Evolutionary conservation across 192 early-diverging fungal genomes (phyloP), one percentile per base, ranked within the genome.

Genomic region (Thamnidium elegans): DNA sequence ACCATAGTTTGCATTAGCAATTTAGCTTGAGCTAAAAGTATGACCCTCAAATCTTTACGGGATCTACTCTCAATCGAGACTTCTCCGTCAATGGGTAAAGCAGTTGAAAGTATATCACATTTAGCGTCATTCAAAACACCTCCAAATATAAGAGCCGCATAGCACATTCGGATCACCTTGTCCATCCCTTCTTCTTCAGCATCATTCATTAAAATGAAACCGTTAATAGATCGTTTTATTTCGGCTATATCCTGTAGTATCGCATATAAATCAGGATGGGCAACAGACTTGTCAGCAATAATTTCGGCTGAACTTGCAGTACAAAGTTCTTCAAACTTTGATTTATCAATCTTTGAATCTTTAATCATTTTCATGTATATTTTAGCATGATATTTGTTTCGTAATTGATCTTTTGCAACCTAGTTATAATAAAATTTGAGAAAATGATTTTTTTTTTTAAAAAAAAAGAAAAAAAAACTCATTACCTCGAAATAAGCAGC

Each of bases 401-500:
- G 32, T 15, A 59, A 39, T 23, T 59, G 58, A 14, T 43, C 36
- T 43, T 59, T 36, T 5, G 36, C 39, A 21, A 59, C 39, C 58
- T 59, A 43, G 26, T 26, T 26, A 3, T 3, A 26, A 26, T 26
- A 3, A 7, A 23, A 20, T 39, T 44, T 4, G 11, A 20, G 2
- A 58, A 43, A 23, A 43, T 39, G 17, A 3, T 55, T 17, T 7
- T 55, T 55, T 55, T 36, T 53, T 11, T 53, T 11, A 23, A 11
- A 23, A 53, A 23, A 53, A 30, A 36, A 17, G 4, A 20, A 23
- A 53, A 23, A 53, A 30, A 36, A 17, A 7, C 10, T 52, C 11
- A n/a, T 65, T 58, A 86, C 82, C 34, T 73, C 48, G 0, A 84
- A 58, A 53, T 75, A 82, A 3, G 76, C 77, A 6, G 66, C 62